Evolutionary conservation across 306 rosid genomes (phyloP), one percentile per base, ranked within the genome.

Genomic region (Clitoria ternatea): DNA sequence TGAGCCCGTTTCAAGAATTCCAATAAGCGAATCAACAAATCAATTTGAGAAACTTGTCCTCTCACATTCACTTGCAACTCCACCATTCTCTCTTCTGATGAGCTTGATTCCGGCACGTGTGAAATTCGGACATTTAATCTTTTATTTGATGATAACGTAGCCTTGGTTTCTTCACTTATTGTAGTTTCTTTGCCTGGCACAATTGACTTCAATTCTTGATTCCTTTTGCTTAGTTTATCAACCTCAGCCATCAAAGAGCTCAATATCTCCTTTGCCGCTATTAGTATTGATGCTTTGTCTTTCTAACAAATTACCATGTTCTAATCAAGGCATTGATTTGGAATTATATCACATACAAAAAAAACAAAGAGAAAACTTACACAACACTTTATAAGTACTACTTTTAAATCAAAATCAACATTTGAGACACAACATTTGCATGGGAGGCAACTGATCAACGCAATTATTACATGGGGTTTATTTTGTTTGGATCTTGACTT

Each of bases 261-360:
- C 80, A 93, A 39, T 61, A 75, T 80, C 67, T 93, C 97, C 84
- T 74, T 90, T 18, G 97, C 89, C 2, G 84, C 56, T 75, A 74
- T 79, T 2, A 93, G 90, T 53, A 93, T 83, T 0, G 98, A 90
- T 1, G 86, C 93, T 79, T 88, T 90, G 74, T 93, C 97, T 85
- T 88, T 93, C 98, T 92, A 54, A 47, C 18, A 56, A 71, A 73
- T 30, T 30, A 26, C n/a, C 12, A 73, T 43, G 36, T 27, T 72
- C 44, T 66, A 61, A 61, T 8, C 64, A 32, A 32, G 7, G n/a
- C 14, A 33, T 32, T 32, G 18, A 5, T 33, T 53, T 53, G 8
- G 26, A 26, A 57, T 15, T 57, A 7, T 4, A 14, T 6, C 3
- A 14, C 39, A 6, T 13, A 14, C 7, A 1, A 6, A 30, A 56